Evolutionary conservation across 768 basidiomycete species (phyloP).

Genomic region (Rhizopogon rudus): DNA sequence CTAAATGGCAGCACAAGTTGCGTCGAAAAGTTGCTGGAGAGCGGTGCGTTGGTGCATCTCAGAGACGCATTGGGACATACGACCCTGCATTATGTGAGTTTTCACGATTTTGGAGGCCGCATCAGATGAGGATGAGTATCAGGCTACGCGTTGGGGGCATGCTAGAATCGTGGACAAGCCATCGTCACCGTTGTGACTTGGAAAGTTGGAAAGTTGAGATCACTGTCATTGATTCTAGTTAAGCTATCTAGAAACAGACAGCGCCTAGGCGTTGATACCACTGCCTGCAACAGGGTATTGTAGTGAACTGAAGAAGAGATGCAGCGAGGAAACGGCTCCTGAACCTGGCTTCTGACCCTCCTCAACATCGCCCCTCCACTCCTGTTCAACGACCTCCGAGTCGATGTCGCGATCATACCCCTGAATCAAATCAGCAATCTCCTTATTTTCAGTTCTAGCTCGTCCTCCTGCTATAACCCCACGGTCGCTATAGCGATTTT

Average conservation of each 20-base stretch:
- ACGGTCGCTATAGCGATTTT: conserved; percentile 76
- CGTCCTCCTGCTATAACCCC: conserved; percentile 84
- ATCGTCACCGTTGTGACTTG: too few relatives aligned
- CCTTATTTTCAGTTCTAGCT: conserved; percentile 73
- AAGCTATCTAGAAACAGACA: too few relatives aligned
- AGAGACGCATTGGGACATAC: conserved; percentile 81
- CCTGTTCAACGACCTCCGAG: conserved; percentile 58
- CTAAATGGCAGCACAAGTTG: conserved; percentile 52
- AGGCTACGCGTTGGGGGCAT: conserved; percentile 77
- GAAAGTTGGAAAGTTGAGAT: too few relatives aligned
- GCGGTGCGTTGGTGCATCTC: conserved; percentile 79
- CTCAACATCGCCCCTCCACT: conserved; percentile 87
- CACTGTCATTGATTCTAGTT: too few relatives aligned
- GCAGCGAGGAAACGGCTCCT: conserved; percentile 48
- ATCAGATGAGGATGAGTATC: neutral
- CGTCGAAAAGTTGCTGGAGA: conserved; percentile 49
- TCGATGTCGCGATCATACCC: conserved; percentile 70
- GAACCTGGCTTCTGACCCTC: conserved; percentile 45
- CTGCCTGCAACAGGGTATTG: too few relatives aligned
- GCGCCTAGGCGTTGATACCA: too few relatives aligned
- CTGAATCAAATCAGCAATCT: conserved; percentile 72
- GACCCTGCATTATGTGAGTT: conserved; percentile 71
- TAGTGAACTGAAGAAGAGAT: neutral
- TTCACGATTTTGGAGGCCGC: neutral
- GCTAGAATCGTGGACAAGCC: conserved; percentile 45